Evolutionary conservation across 345 rosid species (phyloP).

Genomic region (Populus tremula): DNA sequence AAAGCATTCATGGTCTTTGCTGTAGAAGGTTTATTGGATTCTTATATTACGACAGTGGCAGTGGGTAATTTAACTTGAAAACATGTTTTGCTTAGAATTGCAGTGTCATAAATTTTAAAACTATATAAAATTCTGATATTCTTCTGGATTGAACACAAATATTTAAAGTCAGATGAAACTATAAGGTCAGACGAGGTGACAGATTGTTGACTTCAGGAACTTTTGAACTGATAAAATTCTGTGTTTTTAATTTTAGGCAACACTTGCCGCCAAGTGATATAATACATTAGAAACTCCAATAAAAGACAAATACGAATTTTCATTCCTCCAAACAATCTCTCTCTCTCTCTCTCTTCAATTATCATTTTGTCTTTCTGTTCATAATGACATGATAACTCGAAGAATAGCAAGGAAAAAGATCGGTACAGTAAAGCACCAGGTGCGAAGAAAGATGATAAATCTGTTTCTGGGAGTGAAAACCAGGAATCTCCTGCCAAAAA

Average conservation of each 20-base stretch:
- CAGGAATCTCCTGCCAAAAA: constrained; percentile 55
- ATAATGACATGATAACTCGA: constrained; percentile 24
- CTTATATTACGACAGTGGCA: background rate
- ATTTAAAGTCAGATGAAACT: background rate
- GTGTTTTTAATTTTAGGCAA: no score
- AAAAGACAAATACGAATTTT: no score
- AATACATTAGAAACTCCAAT: no score
- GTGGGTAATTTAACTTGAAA: background rate
- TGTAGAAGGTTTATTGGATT: no score
- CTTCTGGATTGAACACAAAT: background rate
- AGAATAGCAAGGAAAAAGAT: constrained; percentile 41
- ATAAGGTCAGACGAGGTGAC: background rate
- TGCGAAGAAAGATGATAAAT: constrained; percentile 41
- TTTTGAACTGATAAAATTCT: background rate
- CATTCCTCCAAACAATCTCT: no score
- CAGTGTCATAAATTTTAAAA: background rate
- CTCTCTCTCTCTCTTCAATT: no score
- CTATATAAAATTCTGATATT: no score
- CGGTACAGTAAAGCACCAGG: constrained; percentile 32
- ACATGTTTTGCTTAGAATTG: background rate
- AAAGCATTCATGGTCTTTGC: no score
- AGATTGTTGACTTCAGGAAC: background rate
- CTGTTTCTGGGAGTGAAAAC: constrained; percentile 31
- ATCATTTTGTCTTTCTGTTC: no score
- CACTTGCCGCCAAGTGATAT: no score